Evolutionary conservation across 106 monocot genomes (phyloP), one percentile per base, ranked within the genome.

Genomic region (Vanilla planifolia): DNA sequence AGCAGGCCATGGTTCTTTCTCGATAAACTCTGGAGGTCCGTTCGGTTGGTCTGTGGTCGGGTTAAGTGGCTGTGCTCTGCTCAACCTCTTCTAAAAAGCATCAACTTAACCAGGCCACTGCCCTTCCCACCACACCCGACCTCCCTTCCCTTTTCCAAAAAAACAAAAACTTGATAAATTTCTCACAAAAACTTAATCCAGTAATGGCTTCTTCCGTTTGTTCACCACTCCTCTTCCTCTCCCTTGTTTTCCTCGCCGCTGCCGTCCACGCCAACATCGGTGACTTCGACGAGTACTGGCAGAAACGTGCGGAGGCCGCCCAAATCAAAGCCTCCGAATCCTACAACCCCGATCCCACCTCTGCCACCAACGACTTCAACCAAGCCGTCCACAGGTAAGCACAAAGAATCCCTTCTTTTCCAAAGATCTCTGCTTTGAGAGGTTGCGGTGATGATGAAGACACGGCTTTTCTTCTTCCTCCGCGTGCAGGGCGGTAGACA

Each of bases 351-450:
- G 60, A 69, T 13, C 69, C 69, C 14, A 21, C 33, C 20, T 16
- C 59, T 27, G 48, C 44, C 59, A 69, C 50, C 25, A 45, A 29
- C 15, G 46, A 51, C 25, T 58, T 77, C 76, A 77, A 71, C 6
- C 3, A 20, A 21, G 52, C 60, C n/a, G 71, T 77, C 14, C 25
- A 44, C 51, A 48, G 29, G 71, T 52, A 60, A 11, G 48, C 14
- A 13, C 8, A 51, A 51, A 51, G 23, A 51, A 51, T 51, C 6
- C 11, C 3, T 1, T 50, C 23, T 10, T 51, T 10, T 22, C 8
- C 5, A 17, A 0, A 51, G 9, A 51, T 25, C 51, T 26, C 8
- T 50, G 13, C 24, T 3, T 48, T 22, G 24, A 48, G 21, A 48
- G 7, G 6, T 23, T 8, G 10, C 7, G 10, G 15, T 22, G 22